These are phyloP conservation scores for Tuber magnatum DNA, from an alignment of 495 filamentous ascomycete genomes.

Conservation along the genomic window DNA sequence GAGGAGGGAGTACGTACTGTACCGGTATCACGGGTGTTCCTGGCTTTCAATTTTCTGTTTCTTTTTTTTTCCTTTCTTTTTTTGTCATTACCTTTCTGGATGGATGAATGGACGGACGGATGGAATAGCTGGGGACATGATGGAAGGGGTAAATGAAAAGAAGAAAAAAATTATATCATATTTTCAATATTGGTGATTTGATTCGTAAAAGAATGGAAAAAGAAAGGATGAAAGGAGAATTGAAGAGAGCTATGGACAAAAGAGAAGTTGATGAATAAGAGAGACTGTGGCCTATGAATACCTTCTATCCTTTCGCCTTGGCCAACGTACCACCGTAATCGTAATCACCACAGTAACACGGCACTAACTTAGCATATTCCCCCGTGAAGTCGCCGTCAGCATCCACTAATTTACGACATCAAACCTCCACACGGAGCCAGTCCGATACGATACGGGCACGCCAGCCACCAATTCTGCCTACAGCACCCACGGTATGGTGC, in stretches of 20 bases:
- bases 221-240: background rate
- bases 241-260: background rate
- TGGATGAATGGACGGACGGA: background rate
- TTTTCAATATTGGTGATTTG: background rate
- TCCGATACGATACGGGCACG: background rate
- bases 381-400: background rate
- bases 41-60: slow-evolving; percentile 7
- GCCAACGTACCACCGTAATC: background rate
- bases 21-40: slow-evolving; percentile 5
- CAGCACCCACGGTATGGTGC: background rate
- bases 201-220: background rate
- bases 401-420: background rate
- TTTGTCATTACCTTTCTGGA: slow-evolving; percentile 23
- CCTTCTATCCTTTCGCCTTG: background rate
- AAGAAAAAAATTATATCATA: background rate
- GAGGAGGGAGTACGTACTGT: background rate
- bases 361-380: background rate
- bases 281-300: background rate
- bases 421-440: background rate
- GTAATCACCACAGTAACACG: background rate
- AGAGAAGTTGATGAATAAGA: background rate
- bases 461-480: background rate
- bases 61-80: slow-evolving; percentile 2
- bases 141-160: background rate
- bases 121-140: background rate